A percentile compares a stretch with the other conserved stretches of the same genome.
phyloP scores from a whole-genome alignment of 148 eudicot species.

The Vaccinium vitisidaea region DNA sequence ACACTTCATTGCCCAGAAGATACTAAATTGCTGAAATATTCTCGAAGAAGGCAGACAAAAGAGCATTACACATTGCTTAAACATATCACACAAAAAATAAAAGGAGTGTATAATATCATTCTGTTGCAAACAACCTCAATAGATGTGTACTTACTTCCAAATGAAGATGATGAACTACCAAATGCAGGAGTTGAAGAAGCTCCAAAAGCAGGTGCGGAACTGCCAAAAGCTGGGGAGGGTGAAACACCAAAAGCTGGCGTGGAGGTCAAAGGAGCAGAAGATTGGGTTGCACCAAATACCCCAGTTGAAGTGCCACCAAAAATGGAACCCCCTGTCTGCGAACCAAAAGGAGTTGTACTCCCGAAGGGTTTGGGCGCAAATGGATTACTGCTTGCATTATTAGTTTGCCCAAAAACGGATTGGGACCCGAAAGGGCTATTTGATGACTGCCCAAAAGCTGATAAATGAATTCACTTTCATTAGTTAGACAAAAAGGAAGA shows the following conservation, averaged over 20 bases:
- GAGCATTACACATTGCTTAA: neutral
- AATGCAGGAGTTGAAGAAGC: slow-evolving; percentile 67
- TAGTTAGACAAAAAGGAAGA: neutral
- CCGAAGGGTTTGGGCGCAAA: slow-evolving; percentile 90
- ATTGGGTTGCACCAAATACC: slow-evolving; percentile 68
- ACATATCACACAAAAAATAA: neutral
- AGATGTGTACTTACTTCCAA: slow-evolving; percentile 54
- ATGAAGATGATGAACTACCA: slow-evolving; percentile 65
- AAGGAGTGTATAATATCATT: neutral
- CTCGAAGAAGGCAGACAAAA: neutral
- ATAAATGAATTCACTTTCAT: slow-evolving; percentile 13
- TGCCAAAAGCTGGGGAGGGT: slow-evolving; percentile 73
- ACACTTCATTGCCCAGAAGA: neutral
- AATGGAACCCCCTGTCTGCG: slow-evolving; percentile 77
- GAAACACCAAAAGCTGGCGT: slow-evolving; percentile 84
- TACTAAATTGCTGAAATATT: neutral
- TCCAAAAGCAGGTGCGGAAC: slow-evolving; percentile 58
- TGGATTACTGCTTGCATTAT: slow-evolving; percentile 65
- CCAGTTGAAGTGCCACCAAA: slow-evolving; percentile 93
- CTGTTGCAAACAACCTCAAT: neutral
- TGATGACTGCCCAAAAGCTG: slow-evolving; percentile 96
- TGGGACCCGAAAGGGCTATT: slow-evolving; percentile 79
- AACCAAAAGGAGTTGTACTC: slow-evolving; percentile 68
- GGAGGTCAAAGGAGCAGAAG: slow-evolving; percentile 67
- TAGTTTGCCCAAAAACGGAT: slow-evolving; percentile 75